Percentiles rank a stretch among this genome's conserved stretches.
phyloP scores from a whole-genome alignment of 768 basidiomycete species.

The Steccherinum ochraceum region DNA sequence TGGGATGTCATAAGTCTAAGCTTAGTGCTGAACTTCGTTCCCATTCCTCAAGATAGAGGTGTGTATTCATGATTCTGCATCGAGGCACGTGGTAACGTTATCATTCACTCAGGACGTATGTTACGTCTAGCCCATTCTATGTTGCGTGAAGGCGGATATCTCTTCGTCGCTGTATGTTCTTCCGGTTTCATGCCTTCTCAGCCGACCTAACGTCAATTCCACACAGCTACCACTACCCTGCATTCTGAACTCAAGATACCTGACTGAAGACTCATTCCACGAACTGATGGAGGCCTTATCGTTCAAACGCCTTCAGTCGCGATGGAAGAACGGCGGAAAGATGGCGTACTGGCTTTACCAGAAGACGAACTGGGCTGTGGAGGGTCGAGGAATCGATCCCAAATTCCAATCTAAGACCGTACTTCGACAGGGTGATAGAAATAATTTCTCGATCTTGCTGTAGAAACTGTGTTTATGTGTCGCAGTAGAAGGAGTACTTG shows the following conservation, averaged over 20 bases:
- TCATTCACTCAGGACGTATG: conserved; percentile 54
- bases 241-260: conserved; percentile 79
- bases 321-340: conserved; percentile 68
- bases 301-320: conserved; percentile 50
- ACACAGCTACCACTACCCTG: conserved; percentile 81
- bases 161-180: conserved; percentile 64
- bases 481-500: too few relatives aligned
- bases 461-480: too few relatives aligned
- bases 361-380: conserved; percentile 27
- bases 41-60: conserved; percentile 73
- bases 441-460: conserved; percentile 69
- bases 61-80: conserved; percentile 8
- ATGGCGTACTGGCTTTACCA: conserved; percentile 84
- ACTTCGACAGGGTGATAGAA: conserved; percentile 62
- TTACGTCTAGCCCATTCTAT: conserved; percentile 53
- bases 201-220: neutral
- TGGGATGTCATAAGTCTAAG: conserved; percentile 86
- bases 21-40: conserved; percentile 86
- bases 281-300: conserved; percentile 57
- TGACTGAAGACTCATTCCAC: conserved; percentile 52
- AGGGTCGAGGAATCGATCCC: too few relatives aligned
- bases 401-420: conserved; percentile 49
- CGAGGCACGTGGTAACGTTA: neutral
- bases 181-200: neutral
- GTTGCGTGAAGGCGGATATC: conserved; percentile 44